Percentiles rank a stretch among this genome's conserved stretches.
Evolutionary conservation across 1,139 yeast genomes (phyloP).

Genomic region (Geotrichum siamense): DNA sequence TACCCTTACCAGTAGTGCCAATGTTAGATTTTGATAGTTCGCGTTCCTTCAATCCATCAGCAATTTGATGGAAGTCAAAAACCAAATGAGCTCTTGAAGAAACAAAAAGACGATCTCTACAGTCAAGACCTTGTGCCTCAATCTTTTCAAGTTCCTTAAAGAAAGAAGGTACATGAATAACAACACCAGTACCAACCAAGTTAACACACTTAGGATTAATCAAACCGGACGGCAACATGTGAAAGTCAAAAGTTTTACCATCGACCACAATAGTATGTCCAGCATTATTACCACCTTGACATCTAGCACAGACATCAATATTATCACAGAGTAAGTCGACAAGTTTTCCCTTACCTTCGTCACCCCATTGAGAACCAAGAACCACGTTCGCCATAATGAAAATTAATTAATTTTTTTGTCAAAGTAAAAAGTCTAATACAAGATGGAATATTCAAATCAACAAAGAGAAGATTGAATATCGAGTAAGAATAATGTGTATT

Average conservation of each 20-base stretch:
- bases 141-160: conserved; percentile 78
- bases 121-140: conserved; percentile 63
- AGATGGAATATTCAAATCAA: too few relatives aligned
- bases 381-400: conserved; percentile 75
- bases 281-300: conserved; percentile 99
- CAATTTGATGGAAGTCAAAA: conserved; percentile 94
- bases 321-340: conserved; percentile 91
- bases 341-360: conserved; percentile 97
- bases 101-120: conserved; percentile 74
- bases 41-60: conserved; percentile 90
- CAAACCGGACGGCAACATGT: conserved; percentile 95
- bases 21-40: conserved; percentile 82
- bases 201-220: conserved; percentile 88
- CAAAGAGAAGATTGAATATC: too few relatives aligned
- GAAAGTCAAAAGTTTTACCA: conserved; percentile 87
- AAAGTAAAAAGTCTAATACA: neutral
- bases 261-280: conserved; percentile 97
- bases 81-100: conserved; percentile 95
- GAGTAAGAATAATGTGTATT: too few relatives aligned
- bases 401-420: neutral
- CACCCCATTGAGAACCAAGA: conserved; percentile 99
- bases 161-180: conserved; percentile 87
- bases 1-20: conserved; percentile 99
- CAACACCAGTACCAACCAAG: conserved; percentile 94
- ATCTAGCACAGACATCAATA: conserved; percentile 93